Conservation (phyloP, 2,329 filamentous ascomycete species). For the Amauroascus verrucosus region DNA sequence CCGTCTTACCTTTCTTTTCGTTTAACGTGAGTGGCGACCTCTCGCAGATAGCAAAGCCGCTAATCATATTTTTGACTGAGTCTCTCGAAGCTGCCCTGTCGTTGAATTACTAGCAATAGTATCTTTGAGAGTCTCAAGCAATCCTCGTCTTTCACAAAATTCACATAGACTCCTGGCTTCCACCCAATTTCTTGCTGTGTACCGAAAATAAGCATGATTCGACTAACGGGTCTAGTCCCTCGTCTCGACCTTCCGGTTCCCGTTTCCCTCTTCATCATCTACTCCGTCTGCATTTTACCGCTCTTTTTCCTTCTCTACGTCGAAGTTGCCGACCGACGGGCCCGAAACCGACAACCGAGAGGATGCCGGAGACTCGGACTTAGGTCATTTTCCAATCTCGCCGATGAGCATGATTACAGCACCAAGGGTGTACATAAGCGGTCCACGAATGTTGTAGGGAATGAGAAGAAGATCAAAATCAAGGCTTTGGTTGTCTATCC, state of each 20-base stretch:
- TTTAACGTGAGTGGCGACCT: too few relatives aligned
- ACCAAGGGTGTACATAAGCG: slow-evolving; percentile 27
- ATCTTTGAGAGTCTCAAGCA: too few relatives aligned
- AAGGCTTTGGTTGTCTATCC: slow-evolving; percentile 73
- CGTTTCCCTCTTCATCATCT: slow-evolving; percentile 14
- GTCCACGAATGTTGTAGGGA: slow-evolving; percentile 22
- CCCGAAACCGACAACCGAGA: slow-evolving; percentile 25
- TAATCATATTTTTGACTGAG: too few relatives aligned
- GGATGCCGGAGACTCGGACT: slow-evolving; percentile 47
- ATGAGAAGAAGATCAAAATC: slow-evolving; percentile 38
- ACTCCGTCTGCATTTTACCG: slow-evolving; percentile 14
- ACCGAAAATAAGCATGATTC: slow-evolving; percentile 17
- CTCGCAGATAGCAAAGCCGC: too few relatives aligned
- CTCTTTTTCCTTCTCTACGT: slow-evolving; percentile 13
- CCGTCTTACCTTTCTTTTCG: too few relatives aligned
- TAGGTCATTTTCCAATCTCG: slow-evolving; percentile 41
- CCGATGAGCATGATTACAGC: slow-evolving; percentile 48
- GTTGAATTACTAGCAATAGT: too few relatives aligned
- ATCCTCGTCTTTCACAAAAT: too few relatives aligned
- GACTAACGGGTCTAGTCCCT: slow-evolving; percentile 15
- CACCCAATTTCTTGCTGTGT: neutral
- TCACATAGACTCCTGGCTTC: too few relatives aligned
- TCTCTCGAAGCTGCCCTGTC: too few relatives aligned
- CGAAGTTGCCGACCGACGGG: slow-evolving; percentile 4
- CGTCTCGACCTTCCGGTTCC: slow-evolving; percentile 13